These are phyloP conservation scores for Magnusiomyces ingens DNA, from an alignment of 1,139 yeast species.

Conservation along the genomic window DNA sequence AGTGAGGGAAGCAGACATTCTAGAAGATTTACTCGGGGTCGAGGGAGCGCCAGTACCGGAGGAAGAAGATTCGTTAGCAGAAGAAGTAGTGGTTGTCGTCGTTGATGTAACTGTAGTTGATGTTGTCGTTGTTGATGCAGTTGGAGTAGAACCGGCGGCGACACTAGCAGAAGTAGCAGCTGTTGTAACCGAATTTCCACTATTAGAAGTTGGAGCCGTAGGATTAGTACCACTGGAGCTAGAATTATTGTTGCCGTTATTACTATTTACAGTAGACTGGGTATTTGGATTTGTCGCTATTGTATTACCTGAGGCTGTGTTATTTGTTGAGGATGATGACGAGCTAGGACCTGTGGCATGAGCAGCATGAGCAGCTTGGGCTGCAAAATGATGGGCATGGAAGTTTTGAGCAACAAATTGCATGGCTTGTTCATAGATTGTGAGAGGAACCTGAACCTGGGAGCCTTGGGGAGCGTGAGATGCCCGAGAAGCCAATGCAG, in stretches of 20 bases:
- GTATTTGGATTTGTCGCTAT: conserved; percentile 50
- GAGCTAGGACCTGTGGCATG: conserved; percentile 27
- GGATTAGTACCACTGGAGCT: no score
- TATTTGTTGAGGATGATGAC: conserved; percentile 21
- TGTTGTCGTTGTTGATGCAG: conserved; percentile 1
- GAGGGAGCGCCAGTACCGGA: conserved; percentile 4
- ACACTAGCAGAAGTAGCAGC: conserved; percentile 6
- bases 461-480: conserved; percentile 20
- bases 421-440: conserved; percentile 34
- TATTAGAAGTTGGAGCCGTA: no score
- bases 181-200: no score
- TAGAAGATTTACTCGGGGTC: conserved; percentile 1
- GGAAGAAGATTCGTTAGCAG: no score
- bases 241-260: no score
- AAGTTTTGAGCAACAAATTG: conserved; percentile 31
- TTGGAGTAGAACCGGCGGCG: not conserved
- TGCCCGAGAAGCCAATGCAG: conserved; percentile 63
- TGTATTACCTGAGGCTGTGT: not conserved
- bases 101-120: no score
- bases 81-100: no score
- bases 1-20: not conserved
- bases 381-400: conserved; percentile 16
- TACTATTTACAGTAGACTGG: no score
- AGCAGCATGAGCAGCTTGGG: conserved; percentile 32
- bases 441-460: conserved; percentile 21